Conservation (phyloP, 2,329 filamentous ascomycete species). For the Xylaria sp. region DNA sequence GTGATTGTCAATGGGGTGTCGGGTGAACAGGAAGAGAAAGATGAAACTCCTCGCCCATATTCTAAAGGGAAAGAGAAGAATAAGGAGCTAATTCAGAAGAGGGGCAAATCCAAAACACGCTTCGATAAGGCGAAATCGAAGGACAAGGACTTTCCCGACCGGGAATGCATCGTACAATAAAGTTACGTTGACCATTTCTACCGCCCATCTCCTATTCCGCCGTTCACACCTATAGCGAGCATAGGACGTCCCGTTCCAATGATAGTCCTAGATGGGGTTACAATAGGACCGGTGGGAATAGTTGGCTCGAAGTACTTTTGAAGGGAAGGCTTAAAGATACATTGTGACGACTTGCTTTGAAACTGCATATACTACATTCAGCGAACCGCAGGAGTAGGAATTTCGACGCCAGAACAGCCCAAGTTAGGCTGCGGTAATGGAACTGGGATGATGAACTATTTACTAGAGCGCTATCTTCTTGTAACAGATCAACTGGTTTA, state of each 20-base stretch:
- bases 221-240: background rate
- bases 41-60: conserved; percentile 10
- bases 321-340: conserved; percentile 11
- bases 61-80: conserved; percentile 40
- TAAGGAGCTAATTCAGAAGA: conserved; percentile 38
- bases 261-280: background rate
- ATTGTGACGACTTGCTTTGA: conserved; percentile 1
- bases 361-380: background rate
- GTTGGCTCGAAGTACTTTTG: background rate
- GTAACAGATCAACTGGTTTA: background rate
- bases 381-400: background rate
- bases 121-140: conserved; percentile 42
- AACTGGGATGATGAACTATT: background rate
- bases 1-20: conserved; percentile 20
- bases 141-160: conserved; percentile 42
- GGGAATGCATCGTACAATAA: conserved; percentile 46
- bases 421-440: background rate
- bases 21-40: conserved; percentile 25
- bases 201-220: background rate
- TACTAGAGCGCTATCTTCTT: conserved; percentile 1
- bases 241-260: background rate
- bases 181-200: conserved; percentile 12
- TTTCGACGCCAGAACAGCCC: background rate
- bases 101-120: conserved; percentile 43
- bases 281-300: background rate